These are phyloP conservation scores for Suhomyces bokatorum DNA, from an alignment of 1,139 yeast genomes.

Conservation along the genomic window DNA sequence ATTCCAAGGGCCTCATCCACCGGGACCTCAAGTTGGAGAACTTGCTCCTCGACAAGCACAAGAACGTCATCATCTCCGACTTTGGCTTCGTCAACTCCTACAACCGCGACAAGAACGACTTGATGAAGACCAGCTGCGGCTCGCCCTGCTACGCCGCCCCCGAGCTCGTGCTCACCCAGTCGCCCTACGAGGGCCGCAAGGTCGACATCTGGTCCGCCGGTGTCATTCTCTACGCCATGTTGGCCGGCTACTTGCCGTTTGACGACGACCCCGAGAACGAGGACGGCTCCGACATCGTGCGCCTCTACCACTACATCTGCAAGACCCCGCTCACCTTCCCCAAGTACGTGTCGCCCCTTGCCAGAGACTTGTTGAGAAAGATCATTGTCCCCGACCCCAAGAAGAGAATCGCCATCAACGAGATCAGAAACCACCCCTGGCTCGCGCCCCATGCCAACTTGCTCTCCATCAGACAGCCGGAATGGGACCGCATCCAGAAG, in stretches of 20 bases:
- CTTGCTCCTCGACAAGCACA: conserved; percentile 73
- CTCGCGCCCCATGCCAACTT: conserved; percentile 76
- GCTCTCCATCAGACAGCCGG: conserved; percentile 79
- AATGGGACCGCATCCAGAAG: conserved; percentile 73
- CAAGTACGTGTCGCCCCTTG: conserved; percentile 86
- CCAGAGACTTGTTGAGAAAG: conserved; percentile 85
- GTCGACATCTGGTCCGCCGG: conserved; percentile 98
- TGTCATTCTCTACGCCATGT: conserved; percentile 91
- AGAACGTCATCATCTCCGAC: conserved; percentile 76
- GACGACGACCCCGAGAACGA: conserved; percentile 98
- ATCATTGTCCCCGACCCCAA: conserved; percentile 87
- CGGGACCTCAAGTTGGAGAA: conserved; percentile 77
- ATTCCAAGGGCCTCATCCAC: conserved; percentile 78
- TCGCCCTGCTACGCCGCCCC: conserved; percentile 99
- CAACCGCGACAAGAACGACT: conserved; percentile 59
- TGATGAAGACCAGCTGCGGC: conserved; percentile 96
- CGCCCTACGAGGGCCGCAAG: conserved; percentile 89
- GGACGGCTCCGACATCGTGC: conserved; percentile 91
- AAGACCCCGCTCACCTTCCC: conserved; percentile 92
- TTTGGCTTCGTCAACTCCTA: conserved; percentile 94
- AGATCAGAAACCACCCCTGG: conserved; percentile 86
- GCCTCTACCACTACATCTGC: conserved; percentile 88
- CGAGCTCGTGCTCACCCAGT: conserved; percentile 83
- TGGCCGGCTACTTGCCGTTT: conserved; percentile 95
- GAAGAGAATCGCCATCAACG: conserved; percentile 66